Percentiles rank a stretch among this genome's conserved stretches.
phyloP scores from a whole-genome alignment of 352 stramenopile genomes.

The Phytophthora colocasiae region DNA sequence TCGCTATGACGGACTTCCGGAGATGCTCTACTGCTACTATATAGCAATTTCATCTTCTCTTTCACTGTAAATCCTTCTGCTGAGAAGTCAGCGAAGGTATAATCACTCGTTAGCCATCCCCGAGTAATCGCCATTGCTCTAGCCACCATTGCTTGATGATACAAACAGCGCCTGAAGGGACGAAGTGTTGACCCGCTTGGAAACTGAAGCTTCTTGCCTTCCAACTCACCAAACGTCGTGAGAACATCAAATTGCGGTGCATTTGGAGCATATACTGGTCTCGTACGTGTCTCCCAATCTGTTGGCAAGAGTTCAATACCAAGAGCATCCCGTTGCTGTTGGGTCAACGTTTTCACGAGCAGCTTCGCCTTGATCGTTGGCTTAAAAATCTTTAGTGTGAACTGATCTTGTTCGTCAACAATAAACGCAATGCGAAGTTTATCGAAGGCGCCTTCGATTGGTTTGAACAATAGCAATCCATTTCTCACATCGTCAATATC shows the following conservation, averaged over 20 bases:
- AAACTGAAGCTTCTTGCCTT: constrained; percentile 18
- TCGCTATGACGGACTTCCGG: background rate
- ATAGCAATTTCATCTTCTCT: constrained; percentile 20
- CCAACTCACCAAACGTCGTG: constrained; percentile 24
- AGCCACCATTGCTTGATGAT: constrained; percentile 18
- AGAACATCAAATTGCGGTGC: constrained; percentile 13
- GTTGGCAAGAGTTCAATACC: constrained; percentile 4
- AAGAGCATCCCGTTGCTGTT: constrained; percentile 12
- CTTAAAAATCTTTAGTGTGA: constrained; percentile 24
- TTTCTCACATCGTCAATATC: constrained; percentile 27
- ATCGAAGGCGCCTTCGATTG: constrained; percentile 24
- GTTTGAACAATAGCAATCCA: constrained; percentile 25
- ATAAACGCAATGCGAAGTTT: constrained; percentile 18
- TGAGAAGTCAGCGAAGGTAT: constrained; percentile 15
- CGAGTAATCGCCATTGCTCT: constrained; percentile 12
- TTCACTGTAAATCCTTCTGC: constrained; percentile 16
- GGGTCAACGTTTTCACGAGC: constrained; percentile 9
- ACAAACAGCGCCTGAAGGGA: constrained; percentile 10
- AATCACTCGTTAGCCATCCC: constrained; percentile 3
- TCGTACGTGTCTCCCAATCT: constrained; percentile 13
- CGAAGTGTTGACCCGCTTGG: constrained; percentile 15
- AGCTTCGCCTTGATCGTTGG: constrained; percentile 4
- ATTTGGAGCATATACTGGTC: constrained; percentile 15
- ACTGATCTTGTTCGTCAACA: constrained; percentile 20
- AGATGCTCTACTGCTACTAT: background rate